Evolutionary conservation across 495 filamentous ascomycete genomes (phyloP), one percentile per base, ranked within the genome.

Genomic region (Letharia lupina): DNA sequence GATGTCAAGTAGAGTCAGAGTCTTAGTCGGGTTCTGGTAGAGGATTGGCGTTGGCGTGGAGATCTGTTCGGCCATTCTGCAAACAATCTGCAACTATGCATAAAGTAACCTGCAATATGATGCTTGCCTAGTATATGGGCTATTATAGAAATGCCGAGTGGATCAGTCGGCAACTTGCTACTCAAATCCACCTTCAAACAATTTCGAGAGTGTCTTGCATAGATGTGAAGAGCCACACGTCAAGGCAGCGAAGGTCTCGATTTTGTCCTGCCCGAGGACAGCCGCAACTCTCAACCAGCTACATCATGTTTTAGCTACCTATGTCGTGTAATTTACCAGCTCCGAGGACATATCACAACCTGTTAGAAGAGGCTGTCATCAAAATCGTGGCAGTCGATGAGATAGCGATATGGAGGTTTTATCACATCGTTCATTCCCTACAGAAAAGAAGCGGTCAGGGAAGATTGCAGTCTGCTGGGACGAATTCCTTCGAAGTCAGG

Each of bases 1-100:
- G 31, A 88, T 84, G 69, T 90, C 87, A 54, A 90, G 67, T 18
- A 90, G 74, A 44, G 82, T 81, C 28, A 82, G 67, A 5, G 77
- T 79, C 7, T 73, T 60, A 2, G 72, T 64, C 20, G 61, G 33
- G 65, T 83, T 83, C 61, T 83, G 76, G 72, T 82, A 86, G 35
- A 89, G 77, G 20, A 86, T 77, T 33, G 75, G 47, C 20, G 63
- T 42, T 10, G 18, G 15, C 10, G 28, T 23, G 39, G 28, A 47
- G 20, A 20, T 35, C 13, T 59, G 40, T 37, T 48, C 31, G 13
- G 52, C 42, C 63, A 65, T 65, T 45, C 10, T 47, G 41, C 45
- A 31, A 35, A 13, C 3, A 4, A 16, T 56, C 5, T 35, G 31
- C 28, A 16, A 16, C 1, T 31, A 35, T 11, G 18, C 31, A 33